phyloP scores from a whole-genome alignment of 306 rosid species.

The Cucurbita pepo region DNA sequence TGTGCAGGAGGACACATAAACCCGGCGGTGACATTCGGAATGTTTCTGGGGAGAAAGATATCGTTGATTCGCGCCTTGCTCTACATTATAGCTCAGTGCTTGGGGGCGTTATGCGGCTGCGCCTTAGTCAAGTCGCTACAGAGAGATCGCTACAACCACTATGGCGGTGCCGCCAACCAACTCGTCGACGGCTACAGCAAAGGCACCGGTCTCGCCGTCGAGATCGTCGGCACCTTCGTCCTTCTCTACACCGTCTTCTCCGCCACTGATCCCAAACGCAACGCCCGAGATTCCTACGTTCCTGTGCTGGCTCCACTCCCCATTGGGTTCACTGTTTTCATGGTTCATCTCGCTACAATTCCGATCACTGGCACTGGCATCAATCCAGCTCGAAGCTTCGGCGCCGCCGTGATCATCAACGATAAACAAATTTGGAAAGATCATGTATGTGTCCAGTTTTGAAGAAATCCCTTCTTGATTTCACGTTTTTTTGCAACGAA shows the following conservation, averaged over 20 bases:
- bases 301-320: slow-evolving; percentile 36
- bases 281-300: slow-evolving; percentile 28
- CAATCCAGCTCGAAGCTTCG: slow-evolving; percentile 12
- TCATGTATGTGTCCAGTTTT: background rate
- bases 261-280: slow-evolving; percentile 36
- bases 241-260: slow-evolving; percentile 41
- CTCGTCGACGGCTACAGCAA: slow-evolving; percentile 12
- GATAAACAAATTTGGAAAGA: slow-evolving; percentile 21
- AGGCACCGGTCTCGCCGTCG: slow-evolving; percentile 30
- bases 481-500: no score
- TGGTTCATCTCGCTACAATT: slow-evolving; percentile 35
- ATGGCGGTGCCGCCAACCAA: slow-evolving; percentile 32
- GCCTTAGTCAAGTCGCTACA: slow-evolving; percentile 29
- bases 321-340: slow-evolving; percentile 35
- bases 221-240: slow-evolving; percentile 34
- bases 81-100: slow-evolving; percentile 28
- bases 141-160: slow-evolving; percentile 8
- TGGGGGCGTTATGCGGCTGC: slow-evolving; percentile 34
- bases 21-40: slow-evolving; percentile 40
- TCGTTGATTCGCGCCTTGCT: slow-evolving; percentile 21
- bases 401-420: slow-evolving; percentile 26
- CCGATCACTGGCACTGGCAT: slow-evolving; percentile 36
- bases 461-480: background rate
- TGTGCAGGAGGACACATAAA: slow-evolving; percentile 32
- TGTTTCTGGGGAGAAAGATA: slow-evolving; percentile 26